Conservation (phyloP, 2,329 filamentous ascomycete genomes). For the Talaromyces albobiverticillius region DNA sequence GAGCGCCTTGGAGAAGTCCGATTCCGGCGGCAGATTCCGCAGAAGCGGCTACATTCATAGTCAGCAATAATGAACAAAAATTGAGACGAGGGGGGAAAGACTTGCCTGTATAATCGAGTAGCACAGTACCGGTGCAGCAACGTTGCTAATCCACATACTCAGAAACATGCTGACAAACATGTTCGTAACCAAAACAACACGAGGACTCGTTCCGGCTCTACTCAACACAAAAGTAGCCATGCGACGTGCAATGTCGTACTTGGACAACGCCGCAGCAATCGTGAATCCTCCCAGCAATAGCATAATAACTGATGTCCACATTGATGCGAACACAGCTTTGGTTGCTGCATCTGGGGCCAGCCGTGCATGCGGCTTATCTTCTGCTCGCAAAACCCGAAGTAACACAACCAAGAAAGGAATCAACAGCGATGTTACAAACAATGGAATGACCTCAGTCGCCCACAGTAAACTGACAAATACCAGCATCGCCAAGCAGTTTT, state of each 20-base stretch:
- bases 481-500: conserved; percentile 92
- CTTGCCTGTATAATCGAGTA: conserved; percentile 92
- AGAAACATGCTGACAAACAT: conserved; percentile 98
- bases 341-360: conserved; percentile 79
- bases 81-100: background rate
- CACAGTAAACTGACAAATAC: conserved; percentile 91
- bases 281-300: conserved; percentile 93
- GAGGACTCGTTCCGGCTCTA: conserved; percentile 88
- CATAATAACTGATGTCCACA: conserved; percentile 99
- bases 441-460: conserved; percentile 95
- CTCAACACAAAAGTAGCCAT: conserved; percentile 94
- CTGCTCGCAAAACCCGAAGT: conserved; percentile 76
- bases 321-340: conserved; percentile 81
- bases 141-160: conserved; percentile 99
- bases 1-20: conserved; percentile 89
- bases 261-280: conserved; percentile 88
- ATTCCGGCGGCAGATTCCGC: conserved; percentile 85
- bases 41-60: conserved; percentile 69
- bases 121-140: conserved; percentile 92
- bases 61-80: conserved; percentile 11
- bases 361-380: conserved; percentile 66
- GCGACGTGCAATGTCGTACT: conserved; percentile 96
- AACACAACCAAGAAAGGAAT: conserved; percentile 92
- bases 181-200: conserved; percentile 88
- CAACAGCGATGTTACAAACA: conserved; percentile 92